A percentile compares a stretch with the other conserved stretches of the same genome.
Conservation (phyloP, 75 land plant species). For the Pseudotsuga menziesii region DNA sequence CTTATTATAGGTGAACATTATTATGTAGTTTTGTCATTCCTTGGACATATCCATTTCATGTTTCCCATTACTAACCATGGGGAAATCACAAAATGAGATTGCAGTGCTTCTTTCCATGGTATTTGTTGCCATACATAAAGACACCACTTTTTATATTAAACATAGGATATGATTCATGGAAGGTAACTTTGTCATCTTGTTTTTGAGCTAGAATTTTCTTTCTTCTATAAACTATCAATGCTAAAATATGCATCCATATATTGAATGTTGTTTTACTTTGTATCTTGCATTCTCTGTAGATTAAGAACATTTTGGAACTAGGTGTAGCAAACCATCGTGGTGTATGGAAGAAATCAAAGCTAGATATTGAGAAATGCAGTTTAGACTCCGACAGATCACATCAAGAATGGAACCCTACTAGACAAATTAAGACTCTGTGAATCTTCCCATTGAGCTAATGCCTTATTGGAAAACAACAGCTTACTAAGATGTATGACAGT, state of each 20-base stretch:
- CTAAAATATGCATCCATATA: not conserved
- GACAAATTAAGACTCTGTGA: too few species aligned
- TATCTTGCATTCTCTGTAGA: conserved; percentile 12
- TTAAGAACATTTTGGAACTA: conserved; percentile 55
- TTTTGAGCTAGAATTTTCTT: not conserved
- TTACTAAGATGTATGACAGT: too few species aligned
- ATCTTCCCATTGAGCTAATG: too few species aligned
- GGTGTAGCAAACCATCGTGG: conserved; percentile 46
- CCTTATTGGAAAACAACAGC: too few species aligned
- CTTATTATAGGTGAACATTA: conserved; percentile 5
- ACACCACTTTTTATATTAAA: conserved; percentile 69
- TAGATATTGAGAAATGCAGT: conserved; percentile 27
- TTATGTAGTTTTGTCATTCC: conserved; percentile 16
- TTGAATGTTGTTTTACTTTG: not conserved
- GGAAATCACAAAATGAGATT: not conserved
- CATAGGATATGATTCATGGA: conserved; percentile 79
- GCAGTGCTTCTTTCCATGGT: conserved; percentile 91
- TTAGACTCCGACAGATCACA: not conserved
- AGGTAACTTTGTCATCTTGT: conserved; percentile 35
- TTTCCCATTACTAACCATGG: not conserved
- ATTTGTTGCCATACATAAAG: conserved; percentile 33
- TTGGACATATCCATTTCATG: not conserved
- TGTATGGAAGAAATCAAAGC: conserved; percentile 44
- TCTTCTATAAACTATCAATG: not conserved
- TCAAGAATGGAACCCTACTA: too few species aligned